A percentile compares a stretch with the other conserved stretches of the same genome.
Conservation (phyloP, 2,329 filamentous ascomycete species). For the Trichoderma gracile region DNA sequence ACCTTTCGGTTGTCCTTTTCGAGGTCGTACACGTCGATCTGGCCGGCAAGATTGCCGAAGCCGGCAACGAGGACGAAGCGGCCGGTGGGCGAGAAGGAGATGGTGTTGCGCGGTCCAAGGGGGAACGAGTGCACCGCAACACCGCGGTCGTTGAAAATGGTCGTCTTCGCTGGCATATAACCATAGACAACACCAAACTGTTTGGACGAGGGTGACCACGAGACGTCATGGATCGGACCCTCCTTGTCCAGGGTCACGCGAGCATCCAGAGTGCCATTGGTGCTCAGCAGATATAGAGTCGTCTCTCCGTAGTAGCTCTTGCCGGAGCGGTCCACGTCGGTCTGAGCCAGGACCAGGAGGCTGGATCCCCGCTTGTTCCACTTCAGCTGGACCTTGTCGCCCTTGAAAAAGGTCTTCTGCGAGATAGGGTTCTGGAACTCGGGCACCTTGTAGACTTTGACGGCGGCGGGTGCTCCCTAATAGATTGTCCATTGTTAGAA, state of each 20-base stretch:
- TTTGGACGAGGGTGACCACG: constrained; percentile 97
- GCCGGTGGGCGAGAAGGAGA: constrained; percentile 89
- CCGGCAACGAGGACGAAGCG: constrained; percentile 92
- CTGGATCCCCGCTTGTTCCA: constrained; percentile 94
- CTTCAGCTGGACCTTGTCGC: constrained; percentile 97
- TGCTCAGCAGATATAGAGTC: constrained; percentile 90
- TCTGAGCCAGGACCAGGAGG: constrained; percentile 92
- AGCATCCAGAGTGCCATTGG: constrained; percentile 88
- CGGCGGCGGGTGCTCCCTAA: constrained; percentile 86
- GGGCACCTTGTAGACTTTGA: constrained; percentile 93
- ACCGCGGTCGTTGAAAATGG: constrained; percentile 91
- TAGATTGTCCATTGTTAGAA: constrained; percentile 5
- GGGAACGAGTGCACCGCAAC: constrained; percentile 82
- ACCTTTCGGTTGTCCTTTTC: constrained; percentile 93
- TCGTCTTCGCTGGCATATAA: constrained; percentile 98
- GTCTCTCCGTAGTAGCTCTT: constrained; percentile 99
- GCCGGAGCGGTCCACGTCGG: constrained; percentile 95
- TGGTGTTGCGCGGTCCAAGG: constrained; percentile 87
- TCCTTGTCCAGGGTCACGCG: constrained; percentile 93
- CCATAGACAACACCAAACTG: constrained; percentile 98
- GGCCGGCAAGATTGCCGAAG: constrained; percentile 94
- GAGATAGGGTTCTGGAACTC: constrained; percentile 81
- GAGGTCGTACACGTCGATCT: constrained; percentile 97
- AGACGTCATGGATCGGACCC: constrained; percentile 94
- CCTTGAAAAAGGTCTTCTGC: constrained; percentile 99